Conservation (phyloP, 2,329 filamentous ascomycete species). For the Ascomycota sp. region DNA sequence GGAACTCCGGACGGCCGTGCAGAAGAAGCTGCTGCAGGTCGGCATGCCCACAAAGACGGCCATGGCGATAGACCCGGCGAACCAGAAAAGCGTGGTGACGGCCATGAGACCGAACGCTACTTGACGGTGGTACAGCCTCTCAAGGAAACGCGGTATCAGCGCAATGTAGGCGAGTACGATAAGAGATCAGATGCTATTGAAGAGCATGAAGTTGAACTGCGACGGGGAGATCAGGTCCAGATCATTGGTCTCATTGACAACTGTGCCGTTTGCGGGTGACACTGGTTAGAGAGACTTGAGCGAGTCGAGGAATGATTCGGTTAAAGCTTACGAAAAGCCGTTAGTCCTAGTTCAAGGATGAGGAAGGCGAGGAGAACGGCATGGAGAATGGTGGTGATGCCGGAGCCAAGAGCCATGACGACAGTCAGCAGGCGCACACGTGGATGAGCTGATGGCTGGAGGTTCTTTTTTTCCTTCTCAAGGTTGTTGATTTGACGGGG, state of each 20-base stretch:
- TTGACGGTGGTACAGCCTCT: slow-evolving; percentile 39
- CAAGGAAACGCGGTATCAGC: slow-evolving; percentile 42
- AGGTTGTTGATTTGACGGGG: too few relatives aligned
- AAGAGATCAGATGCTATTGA: slow-evolving; percentile 57
- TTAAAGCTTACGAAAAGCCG: slow-evolving; percentile 1
- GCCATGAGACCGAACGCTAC: slow-evolving; percentile 47
- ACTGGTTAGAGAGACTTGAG: not conserved
- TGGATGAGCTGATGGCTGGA: not conserved
- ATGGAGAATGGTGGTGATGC: not conserved
- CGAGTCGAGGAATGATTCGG: not conserved
- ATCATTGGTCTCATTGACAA: slow-evolving; percentile 2
- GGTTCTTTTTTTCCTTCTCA: too few relatives aligned
- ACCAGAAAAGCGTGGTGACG: slow-evolving; percentile 75
- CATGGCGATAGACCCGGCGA: slow-evolving; percentile 63
- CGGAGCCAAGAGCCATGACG: not conserved
- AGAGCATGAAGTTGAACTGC: slow-evolving; percentile 58
- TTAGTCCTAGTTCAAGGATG: not conserved
- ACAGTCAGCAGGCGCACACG: too few relatives aligned
- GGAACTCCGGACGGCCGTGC: slow-evolving; percentile 23
- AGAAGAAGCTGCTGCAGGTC: slow-evolving; percentile 31
- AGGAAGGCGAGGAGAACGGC: not conserved
- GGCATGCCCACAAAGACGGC: slow-evolving; percentile 42
- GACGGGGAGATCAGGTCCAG: slow-evolving; percentile 21
- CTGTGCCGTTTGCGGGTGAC: not conserved
- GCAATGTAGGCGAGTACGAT: slow-evolving; percentile 51